Evolutionary conservation across 2,329 filamentous ascomycete species (phyloP).

Genomic region (Colletotrichum chlorophyti): DNA sequence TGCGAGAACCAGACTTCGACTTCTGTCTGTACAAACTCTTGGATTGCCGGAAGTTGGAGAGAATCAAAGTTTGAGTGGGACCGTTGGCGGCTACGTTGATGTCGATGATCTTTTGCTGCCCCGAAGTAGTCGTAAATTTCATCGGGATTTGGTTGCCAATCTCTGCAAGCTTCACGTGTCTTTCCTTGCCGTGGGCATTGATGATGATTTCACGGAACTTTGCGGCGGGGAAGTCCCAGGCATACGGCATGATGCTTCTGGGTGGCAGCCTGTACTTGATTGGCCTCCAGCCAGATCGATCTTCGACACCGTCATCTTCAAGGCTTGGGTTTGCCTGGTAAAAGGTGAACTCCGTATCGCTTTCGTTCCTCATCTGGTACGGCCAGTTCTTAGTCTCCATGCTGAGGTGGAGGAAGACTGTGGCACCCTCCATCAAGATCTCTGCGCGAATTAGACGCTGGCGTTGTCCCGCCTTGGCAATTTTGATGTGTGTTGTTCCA

Average conservation of each 20-base stretch:
- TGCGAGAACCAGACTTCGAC: constrained; percentile 57
- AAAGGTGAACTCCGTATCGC: constrained; percentile 95
- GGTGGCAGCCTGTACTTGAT: constrained; percentile 91
- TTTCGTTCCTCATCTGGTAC: constrained; percentile 98
- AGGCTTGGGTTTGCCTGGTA: constrained; percentile 93
- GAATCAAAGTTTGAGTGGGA: constrained; percentile 90
- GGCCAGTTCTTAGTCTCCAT: constrained; percentile 96
- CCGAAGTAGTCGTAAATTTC: constrained; percentile 76
- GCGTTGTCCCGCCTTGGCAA: constrained; percentile 87
- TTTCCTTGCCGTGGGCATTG: constrained; percentile 77
- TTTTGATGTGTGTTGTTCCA: constrained; percentile 90
- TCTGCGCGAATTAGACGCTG: constrained; percentile 89
- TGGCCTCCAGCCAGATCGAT: constrained; percentile 88
- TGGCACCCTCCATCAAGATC: constrained; percentile 89
- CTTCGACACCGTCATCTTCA: constrained; percentile 86
- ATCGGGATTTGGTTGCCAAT: constrained; percentile 96
- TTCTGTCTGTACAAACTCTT: constrained; percentile 84
- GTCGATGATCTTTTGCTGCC: constrained; percentile 87
- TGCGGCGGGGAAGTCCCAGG: constrained; percentile 98
- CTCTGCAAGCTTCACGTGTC: constrained; percentile 93
- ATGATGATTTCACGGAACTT: constrained; percentile 94
- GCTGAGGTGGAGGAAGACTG: constrained; percentile 90
- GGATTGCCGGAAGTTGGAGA: constrained; percentile 92
- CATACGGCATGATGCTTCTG: constrained; percentile 98
- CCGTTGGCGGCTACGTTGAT: constrained; percentile 96